A percentile compares a stretch with the other conserved stretches of the same genome.
These are phyloP conservation scores for Metrosideros polymorpha DNA, from an alignment of 441 rosid genomes.

Conservation along the genomic window DNA sequence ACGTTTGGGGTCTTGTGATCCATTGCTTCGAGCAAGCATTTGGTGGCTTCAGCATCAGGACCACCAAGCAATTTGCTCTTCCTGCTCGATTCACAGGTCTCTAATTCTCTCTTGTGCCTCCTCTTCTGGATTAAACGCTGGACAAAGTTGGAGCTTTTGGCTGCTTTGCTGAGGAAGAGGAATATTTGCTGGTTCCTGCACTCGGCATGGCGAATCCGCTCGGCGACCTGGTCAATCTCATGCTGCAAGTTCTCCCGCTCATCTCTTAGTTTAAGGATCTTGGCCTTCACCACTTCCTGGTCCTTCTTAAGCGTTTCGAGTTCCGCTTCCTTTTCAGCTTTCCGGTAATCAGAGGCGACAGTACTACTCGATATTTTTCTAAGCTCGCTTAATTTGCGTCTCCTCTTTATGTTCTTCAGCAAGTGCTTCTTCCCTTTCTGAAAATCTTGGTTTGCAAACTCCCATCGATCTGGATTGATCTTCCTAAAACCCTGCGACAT, in stretches of 20 bases:
- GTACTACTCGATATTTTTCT: neutral
- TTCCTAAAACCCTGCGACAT: slow-evolving; percentile 54
- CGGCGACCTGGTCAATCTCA: slow-evolving; percentile 27
- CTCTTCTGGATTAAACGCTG: slow-evolving; percentile 32
- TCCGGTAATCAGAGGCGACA: neutral
- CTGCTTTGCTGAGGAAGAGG: slow-evolving; percentile 34
- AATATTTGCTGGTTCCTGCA: slow-evolving; percentile 40
- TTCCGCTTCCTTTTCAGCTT: slow-evolving; percentile 17
- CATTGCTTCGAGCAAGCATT: slow-evolving; percentile 3
- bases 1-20: neutral
- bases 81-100: slow-evolving; percentile 24
- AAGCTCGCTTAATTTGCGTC: slow-evolving; percentile 26
- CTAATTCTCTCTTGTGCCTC: slow-evolving; percentile 26
- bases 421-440: slow-evolving; percentile 53
- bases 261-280: slow-evolving; percentile 30
- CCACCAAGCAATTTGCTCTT: slow-evolving; percentile 22
- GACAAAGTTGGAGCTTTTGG: slow-evolving; percentile 24
- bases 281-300: slow-evolving; percentile 26
- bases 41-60: slow-evolving; percentile 9
- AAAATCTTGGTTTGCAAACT: slow-evolving; percentile 58
- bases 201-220: slow-evolving; percentile 32
- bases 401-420: slow-evolving; percentile 59
- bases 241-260: slow-evolving; percentile 30
- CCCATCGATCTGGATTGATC: slow-evolving; percentile 64
- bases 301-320: slow-evolving; percentile 35